Percentiles rank a stretch among this genome's conserved stretches.
These are phyloP conservation scores for Phytophthora idaei DNA, from an alignment of 352 stramenopile genomes.

Conservation along the genomic window DNA sequence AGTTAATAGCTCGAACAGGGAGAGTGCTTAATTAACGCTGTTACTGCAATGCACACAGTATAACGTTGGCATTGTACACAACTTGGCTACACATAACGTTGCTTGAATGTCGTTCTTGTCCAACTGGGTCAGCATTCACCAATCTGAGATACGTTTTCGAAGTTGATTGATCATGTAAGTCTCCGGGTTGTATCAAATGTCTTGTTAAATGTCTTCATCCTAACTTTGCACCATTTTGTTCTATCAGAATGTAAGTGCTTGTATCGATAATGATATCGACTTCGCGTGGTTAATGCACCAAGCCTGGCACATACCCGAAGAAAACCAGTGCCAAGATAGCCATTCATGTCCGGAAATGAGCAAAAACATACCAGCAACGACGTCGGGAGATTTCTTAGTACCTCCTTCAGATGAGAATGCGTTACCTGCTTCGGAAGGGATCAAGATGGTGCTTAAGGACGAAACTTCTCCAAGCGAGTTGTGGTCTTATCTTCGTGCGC, in stretches of 20 bases:
- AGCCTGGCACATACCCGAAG: conserved; percentile 54
- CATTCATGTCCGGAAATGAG: neutral
- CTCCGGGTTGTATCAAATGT: neutral
- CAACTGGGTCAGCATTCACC: too few relatives aligned
- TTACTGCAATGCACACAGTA: too few relatives aligned
- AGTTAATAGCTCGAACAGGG: too few relatives aligned
- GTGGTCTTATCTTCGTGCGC: conserved; percentile 31
- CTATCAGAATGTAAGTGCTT: conserved; percentile 79
- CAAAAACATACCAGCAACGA: neutral
- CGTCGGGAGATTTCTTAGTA: neutral
- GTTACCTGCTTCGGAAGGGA: neutral
- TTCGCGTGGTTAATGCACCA: conserved; percentile 87
- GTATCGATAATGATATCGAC: conserved; percentile 74
- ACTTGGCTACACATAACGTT: too few relatives aligned
- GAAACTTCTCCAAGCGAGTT: conserved; percentile 7
- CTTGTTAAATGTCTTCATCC: neutral
- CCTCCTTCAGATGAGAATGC: neutral
- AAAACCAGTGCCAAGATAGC: conserved; percentile 18
- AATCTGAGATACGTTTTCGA: too few relatives aligned
- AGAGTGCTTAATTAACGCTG: too few relatives aligned
- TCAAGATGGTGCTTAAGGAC: neutral
- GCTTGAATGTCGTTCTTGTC: too few relatives aligned
- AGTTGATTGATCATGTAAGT: conserved; percentile 75
- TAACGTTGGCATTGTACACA: too few relatives aligned
- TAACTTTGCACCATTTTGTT: neutral